A percentile compares a stretch with the other conserved stretches of the same genome.
Conservation (phyloP, 1,284 basidiomycete species). For the Melampsora americana region DNA sequence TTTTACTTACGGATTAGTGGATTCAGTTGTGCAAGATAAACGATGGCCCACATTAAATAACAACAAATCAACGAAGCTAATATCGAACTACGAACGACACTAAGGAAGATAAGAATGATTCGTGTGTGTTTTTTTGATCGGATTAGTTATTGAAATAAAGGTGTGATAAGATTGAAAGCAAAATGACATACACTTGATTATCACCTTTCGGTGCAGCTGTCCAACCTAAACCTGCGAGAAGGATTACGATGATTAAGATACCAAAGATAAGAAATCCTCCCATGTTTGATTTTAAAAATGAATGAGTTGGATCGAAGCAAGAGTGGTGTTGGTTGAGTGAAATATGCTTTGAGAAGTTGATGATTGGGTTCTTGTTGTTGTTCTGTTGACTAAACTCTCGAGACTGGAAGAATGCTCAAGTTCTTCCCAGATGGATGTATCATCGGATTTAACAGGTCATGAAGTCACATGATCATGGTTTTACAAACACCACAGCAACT, state of each 20-base stretch:
- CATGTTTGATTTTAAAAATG: not conserved
- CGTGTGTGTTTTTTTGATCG: not conserved
- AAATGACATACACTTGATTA: constrained; percentile 71
- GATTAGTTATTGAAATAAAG: not conserved
- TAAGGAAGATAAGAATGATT: constrained; percentile 52
- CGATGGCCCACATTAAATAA: constrained; percentile 92
- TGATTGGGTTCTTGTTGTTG: too few species aligned
- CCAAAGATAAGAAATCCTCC: constrained; percentile 36
- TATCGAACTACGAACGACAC: constrained; percentile 72
- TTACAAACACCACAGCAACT: too few species aligned
- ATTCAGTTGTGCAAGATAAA: constrained; percentile 84
- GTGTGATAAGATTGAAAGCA: too few species aligned
- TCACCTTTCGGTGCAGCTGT: constrained; percentile 75
- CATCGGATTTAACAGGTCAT: too few species aligned
- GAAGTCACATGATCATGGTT: too few species aligned
- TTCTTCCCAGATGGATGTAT: too few species aligned
- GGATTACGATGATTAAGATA: constrained; percentile 53
- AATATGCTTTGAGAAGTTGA: too few species aligned
- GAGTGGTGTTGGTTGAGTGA: too few species aligned
- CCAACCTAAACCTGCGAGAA: constrained; percentile 66
- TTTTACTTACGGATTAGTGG: constrained; percentile 70
- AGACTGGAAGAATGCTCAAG: too few species aligned
- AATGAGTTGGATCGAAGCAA: too few species aligned
- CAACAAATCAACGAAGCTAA: constrained; percentile 73
- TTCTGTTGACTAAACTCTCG: too few species aligned